Evolutionary conservation across 495 filamentous ascomycete genomes (phyloP).

Genomic region (Umbilicaria muhlenbergii): DNA sequence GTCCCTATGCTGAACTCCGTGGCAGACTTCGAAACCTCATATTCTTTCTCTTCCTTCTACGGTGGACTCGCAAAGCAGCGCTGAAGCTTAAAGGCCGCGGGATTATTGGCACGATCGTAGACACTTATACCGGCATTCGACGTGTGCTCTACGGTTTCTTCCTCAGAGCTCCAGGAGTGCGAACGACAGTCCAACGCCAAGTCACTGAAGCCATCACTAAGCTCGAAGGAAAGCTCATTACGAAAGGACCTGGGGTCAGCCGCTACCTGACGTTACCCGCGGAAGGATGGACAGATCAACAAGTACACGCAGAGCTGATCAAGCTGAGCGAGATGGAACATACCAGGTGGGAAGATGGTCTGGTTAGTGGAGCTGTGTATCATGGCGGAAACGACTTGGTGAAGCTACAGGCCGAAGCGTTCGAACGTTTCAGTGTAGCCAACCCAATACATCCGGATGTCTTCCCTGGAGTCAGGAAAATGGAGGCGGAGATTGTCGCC

Average conservation of each 20-base stretch:
- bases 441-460: constrained; percentile 99
- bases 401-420: constrained; percentile 80
- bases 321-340: constrained; percentile 75
- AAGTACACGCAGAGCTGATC: constrained; percentile 64
- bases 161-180: constrained; percentile 69
- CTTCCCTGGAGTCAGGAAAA: constrained; percentile 95
- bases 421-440: constrained; percentile 81
- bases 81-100: constrained; percentile 82
- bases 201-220: constrained; percentile 54
- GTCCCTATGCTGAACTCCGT: constrained; percentile 1
- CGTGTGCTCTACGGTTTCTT: constrained; percentile 72
- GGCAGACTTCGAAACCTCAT: constrained; percentile 69
- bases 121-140: constrained; percentile 52
- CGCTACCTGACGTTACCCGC: constrained; percentile 66
- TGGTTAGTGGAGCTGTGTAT: constrained; percentile 90
- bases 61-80: constrained; percentile 67
- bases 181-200: constrained; percentile 66
- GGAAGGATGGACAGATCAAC: constrained; percentile 70
- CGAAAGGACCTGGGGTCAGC: constrained; percentile 51
- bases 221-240: constrained; percentile 67
- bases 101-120: constrained; percentile 58
- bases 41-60: constrained; percentile 78
- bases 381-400: constrained; percentile 78
- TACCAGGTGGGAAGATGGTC: constrained; percentile 90
- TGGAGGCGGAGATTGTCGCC: constrained; percentile 95